Evolutionary conservation across 768 basidiomycete species (phyloP), one percentile per base, ranked within the genome.

Genomic region (Suillus subaureus): DNA sequence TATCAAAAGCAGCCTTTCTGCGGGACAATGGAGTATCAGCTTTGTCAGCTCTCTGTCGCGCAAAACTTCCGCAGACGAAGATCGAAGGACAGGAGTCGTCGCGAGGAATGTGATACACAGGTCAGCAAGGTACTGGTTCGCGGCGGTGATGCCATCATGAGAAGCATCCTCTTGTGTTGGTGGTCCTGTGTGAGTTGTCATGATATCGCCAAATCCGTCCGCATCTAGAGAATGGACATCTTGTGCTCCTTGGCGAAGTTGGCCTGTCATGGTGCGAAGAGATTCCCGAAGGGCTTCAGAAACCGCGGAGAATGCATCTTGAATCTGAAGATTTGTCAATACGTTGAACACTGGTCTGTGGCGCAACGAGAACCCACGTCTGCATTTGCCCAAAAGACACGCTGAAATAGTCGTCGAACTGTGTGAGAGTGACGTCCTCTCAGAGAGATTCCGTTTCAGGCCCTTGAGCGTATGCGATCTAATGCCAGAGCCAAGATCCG

Each of bases 31-130:
- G 2, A 85, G 67, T 33, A 92, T 74, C 39, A 87, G 70, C 28
- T 89, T 83, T 11, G 83, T 78, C 15, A 93, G 74, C 18, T 88
- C 81, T 71, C 83, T 84, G 70, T 93, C 89, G 31, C 85, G 85
- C 26, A 88, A 86, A 1, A 84, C 80, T 68, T 89, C 85, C 6
- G 81, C 84, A 2, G 84, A 83, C 7, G 81, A 72, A 15, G 87
- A 87, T 66, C 88, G 89, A 40, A 93, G 75, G 55, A 85, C 79
- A 23, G 90, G 89, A n/a, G 85, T 84, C 26, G 84, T 78, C 3
- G 89, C 81, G 35, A 93, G 80, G 69, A 92, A 86, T 21, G 82
- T 72, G 45, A 91, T 72, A 71, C 87, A 92, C 28, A 84, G 75
- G 57, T 85, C 81, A 42, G 83, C 73, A 28, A 86, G 78, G 61